phyloP scores from a whole-genome alignment of 495 filamentous ascomycete species.

The Pseudevernia furfuracea region DNA sequence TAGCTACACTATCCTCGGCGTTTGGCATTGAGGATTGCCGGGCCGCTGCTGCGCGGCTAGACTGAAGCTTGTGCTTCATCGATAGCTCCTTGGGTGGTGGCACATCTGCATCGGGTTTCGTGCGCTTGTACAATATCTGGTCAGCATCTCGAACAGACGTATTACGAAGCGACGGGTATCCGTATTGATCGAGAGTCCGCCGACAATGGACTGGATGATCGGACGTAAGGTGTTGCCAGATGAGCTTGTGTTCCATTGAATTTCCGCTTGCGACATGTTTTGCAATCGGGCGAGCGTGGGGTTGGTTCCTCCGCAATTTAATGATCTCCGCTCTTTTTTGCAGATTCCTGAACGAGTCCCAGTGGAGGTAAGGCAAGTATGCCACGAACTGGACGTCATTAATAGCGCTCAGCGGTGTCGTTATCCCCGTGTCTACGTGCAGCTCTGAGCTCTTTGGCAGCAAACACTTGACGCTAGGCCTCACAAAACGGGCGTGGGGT shows the following conservation, averaged over 20 bases:
- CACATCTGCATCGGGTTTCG: conserved; percentile 33
- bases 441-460: conserved; percentile 21
- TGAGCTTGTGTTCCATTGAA: conserved; percentile 52
- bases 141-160: conserved; percentile 58
- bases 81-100: not conserved
- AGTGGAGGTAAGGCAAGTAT: conserved; percentile 54
- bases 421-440: conserved; percentile 28
- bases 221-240: conserved; percentile 58
- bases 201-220: conserved; percentile 58
- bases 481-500: conserved; percentile 41
- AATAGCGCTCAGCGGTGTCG: conserved; percentile 20
- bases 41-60: conserved; percentile 22
- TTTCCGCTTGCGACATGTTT: conserved; percentile 42
- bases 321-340: conserved; percentile 53
- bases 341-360: conserved; percentile 56
- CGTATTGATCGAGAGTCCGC: conserved; percentile 59
- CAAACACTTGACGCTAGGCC: conserved; percentile 35
- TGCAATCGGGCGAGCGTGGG: conserved; percentile 51
- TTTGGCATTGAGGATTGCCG: conserved; percentile 26
- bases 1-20: conserved; percentile 45
- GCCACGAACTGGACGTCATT: conserved; percentile 35
- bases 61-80: conserved; percentile 17
- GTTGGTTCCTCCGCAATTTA: conserved; percentile 45
- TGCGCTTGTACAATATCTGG: conserved; percentile 65
- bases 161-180: conserved; percentile 55